Base-by-base conservation (phyloP, 805 yeast genomes). In the Kluyveromyces dobzhanskii region DNA sequence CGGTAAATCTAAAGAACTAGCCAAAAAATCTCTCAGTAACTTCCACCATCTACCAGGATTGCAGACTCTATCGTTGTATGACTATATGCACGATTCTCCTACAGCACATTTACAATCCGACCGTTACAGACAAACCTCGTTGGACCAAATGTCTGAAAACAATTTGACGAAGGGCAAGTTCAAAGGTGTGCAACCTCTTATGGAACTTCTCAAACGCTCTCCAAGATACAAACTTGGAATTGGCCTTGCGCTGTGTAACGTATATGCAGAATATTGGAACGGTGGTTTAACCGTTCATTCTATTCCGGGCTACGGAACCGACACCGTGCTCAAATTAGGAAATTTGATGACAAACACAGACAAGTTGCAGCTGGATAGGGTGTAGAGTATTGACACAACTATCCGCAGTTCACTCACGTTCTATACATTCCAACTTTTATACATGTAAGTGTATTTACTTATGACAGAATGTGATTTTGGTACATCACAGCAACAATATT, bases 191-290 rank as follows among this genome's bases (percentile, higher is more conserved):
- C 57, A 48, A 26, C 81, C 92, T 1, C 64, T 88, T 42, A 69
- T 72, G 37, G 70, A 75, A 21, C 68, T 88, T 50, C 73, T 82
- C 30, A 70, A 79, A 24, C 72, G 97, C 45, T 83, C 92, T 1
- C 78, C 83, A 19, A 73, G 82, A 43, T 73, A 73, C 50, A 83
- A 82, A 38, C 62, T 90, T 21, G 97, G 97, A 0, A 71, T 90
- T 43, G 95, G 97, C 0, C 65, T 90, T 44, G 96, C 97, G 0
- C 78, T 90, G 82, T 83, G 95, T 52, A 80, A 85, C 49, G 85
- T 88, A 0, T 90, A 90, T 55, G 85, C 95, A 0, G 97, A 90
- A 50, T 90, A 90, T 60, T 90, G 97, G 97, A 92, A 88, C 50
- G 97, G 97, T 5, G 84, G 81, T 37, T 61, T 90, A 37, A 80